A percentile compares a stretch with the other conserved stretches of the same genome.
phyloP scores from a whole-genome alignment of 805 yeast species.

The Kregervanrija fluxuum region DNA sequence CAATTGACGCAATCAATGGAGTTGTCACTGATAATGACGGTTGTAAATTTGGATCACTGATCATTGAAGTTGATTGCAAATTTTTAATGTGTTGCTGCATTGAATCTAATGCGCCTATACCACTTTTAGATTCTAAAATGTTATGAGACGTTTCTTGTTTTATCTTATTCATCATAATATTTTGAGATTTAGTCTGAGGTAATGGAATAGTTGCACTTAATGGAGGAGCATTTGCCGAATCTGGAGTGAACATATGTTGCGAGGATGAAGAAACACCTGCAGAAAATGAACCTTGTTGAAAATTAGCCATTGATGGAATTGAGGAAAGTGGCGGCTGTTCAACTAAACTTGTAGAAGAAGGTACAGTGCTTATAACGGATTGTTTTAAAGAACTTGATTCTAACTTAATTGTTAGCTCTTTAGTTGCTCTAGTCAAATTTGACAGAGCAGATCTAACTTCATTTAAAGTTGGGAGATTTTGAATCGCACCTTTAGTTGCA shows the following conservation, averaged over 20 bases:
- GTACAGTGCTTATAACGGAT: slow-evolving; percentile 17
- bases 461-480: slow-evolving; percentile 70
- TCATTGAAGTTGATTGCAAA: slow-evolving; percentile 11
- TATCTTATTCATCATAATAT: no score
- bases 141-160: no score
- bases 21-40: slow-evolving; percentile 25
- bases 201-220: no score
- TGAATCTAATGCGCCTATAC: slow-evolving; percentile 4
- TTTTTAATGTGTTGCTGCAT: slow-evolving; percentile 20
- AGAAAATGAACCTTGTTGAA: slow-evolving; percentile 16
- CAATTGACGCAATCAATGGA: slow-evolving; percentile 29
- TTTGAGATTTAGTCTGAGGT: no score
- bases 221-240: no score
- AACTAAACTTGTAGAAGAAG: slow-evolving; percentile 12
- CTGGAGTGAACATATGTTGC: no score
- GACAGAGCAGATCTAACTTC: slow-evolving; percentile 79
- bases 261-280: slow-evolving; percentile 1
- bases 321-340: slow-evolving; percentile 31
- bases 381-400: slow-evolving; percentile 52
- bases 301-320: slow-evolving; percentile 29
- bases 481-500: slow-evolving; percentile 73
- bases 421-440: slow-evolving; percentile 76
- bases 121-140: not conserved
- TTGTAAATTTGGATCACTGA: not conserved
- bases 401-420: slow-evolving; percentile 81